Evolutionary conservation across 768 basidiomycete species (phyloP), one percentile per base, ranked within the genome.

Genomic region (Panellus pusillus): DNA sequence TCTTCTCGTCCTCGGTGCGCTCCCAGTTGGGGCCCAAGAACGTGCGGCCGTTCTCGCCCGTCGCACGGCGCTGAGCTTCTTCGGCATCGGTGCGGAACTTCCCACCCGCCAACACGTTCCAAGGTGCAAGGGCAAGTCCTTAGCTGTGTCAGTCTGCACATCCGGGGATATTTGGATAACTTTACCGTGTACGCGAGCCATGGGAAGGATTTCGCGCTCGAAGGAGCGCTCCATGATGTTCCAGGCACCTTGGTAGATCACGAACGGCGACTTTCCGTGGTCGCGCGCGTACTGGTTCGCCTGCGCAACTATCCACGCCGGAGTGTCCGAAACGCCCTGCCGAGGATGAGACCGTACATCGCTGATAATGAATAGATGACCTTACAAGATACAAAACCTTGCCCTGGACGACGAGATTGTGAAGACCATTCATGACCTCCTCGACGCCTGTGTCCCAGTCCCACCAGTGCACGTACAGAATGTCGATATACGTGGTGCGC

Each of bases 401-500:
- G 32, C 76, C 76, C 39, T 66, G 62, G 27, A 66, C 67, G 46
- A 79, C 73, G 24, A 79, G 64, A 14, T 64, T 66, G 59, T 79
- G 74, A 9, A 81, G 64, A 13, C 65, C 64, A 36, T 72, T 71
- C 79, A 79, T 77, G 20, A 79, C 58, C 60, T 82, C 80, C 44
- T 73, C 68, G 29, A 79, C 28, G 28, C 56, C 32, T 6, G 56
- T 53, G 27, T 58, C 51, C 68, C 70, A 77, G 53, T 79, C 78
- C 79, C 76, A 75, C 70, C 72, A 79, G 59, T 83, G 82, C 6
- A 82, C 60, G 54, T 84, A 82, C 28, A 83, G 63, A 44, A 84
- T 73, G 58, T 84, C 82, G 60, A 84, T 74, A 60, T 79, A 87
- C n/a, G 75, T 69, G 0, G 83, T 85, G 40, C 80, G 68, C 17